Base-by-base conservation (phyloP, 1,284 basidiomycete genomes). In the Melanopsichium pennsylvanicum region DNA sequence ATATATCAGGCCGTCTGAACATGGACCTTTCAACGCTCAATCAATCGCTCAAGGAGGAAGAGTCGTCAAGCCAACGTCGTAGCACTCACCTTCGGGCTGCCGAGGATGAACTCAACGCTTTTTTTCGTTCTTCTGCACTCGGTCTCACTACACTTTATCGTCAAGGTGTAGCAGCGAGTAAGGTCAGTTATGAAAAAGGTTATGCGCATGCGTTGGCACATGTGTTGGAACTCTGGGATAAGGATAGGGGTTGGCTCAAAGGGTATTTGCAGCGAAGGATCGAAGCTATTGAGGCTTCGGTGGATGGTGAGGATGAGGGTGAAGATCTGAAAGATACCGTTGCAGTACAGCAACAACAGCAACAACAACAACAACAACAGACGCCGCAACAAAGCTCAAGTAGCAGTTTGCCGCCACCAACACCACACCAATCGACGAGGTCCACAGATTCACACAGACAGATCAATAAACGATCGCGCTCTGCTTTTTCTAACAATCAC, bases 201-300 rank as follows among this genome's bases (percentile, higher is more conserved):
- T 71, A 71, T 23, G 51, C 52, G 21, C 59, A 71, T 48, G 69
- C 63, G 12, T 25, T 71, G 25, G 55, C 55, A 18, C 63, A 71
- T 38, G 59, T 71, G 15, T 35, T 71, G n/a, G 69, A 71, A 23
- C 23, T 71, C n/a, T 57, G 64, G 55, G 50, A 62, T 3, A 52
- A 47, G 15, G 66, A 70, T 44, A 42, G 44, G 12, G 56, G 47
- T 22, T 71, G 69, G 69, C 44, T 71, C 5, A 62, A 49, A n/a
- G 66, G 69, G n/a, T 71, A 71, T 32, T 26, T 71, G 23, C 63
- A 68, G 46, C 27, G 63, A 9, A 41, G 69, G 29, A 71, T 71
- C 29, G 69, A 71, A 45, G 69, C 69, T 7, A 40, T 71, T 16
- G 63, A 61, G 25, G 59, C 41, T 12, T n/a, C n/a, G 27, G 27